phyloP scores from a whole-genome alignment of 2,329 filamentous ascomycete genomes.

The Pseudomassariella vexata region DNA sequence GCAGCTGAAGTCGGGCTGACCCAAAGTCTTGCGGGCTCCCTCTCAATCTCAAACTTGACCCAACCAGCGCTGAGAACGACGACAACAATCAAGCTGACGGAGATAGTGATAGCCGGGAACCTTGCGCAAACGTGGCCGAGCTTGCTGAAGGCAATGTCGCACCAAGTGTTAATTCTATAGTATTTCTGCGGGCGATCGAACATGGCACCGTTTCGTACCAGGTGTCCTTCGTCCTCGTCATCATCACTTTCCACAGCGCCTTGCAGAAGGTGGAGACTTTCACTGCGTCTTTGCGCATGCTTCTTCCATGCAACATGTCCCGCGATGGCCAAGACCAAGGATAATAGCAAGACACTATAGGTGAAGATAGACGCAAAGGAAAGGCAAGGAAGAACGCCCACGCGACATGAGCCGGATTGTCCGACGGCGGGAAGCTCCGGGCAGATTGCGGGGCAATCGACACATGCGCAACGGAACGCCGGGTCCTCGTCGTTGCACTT shows the following conservation, averaged over 20 bases:
- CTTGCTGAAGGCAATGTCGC: constrained; percentile 72
- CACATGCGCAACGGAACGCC: constrained; percentile 82
- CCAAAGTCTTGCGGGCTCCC: constrained; percentile 86
- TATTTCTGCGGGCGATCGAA: constrained; percentile 72
- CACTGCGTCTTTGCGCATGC: constrained; percentile 68
- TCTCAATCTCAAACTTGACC: constrained; percentile 84
- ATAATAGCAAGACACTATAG: constrained; percentile 69
- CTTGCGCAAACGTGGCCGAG: constrained; percentile 76
- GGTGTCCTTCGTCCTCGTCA: constrained; percentile 88
- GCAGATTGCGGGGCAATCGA: constrained; percentile 86
- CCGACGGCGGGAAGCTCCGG: constrained; percentile 74
- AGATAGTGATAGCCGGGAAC: constrained; percentile 81
- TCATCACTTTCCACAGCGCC: constrained; percentile 82
- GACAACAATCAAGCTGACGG: constrained; percentile 67
- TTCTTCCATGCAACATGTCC: constrained; percentile 73
- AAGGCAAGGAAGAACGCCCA: constrained; percentile 84
- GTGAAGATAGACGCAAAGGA: constrained; percentile 88
- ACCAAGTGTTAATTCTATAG: constrained; percentile 79
- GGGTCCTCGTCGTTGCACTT: constrained; percentile 87
- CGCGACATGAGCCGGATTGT: constrained; percentile 65
- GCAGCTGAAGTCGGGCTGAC: constrained; percentile 91
- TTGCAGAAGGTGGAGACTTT: constrained; percentile 80
- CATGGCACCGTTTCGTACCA: constrained; percentile 70
- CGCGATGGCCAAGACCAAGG: constrained; percentile 59
- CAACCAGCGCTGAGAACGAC: constrained; percentile 78